phyloP scores from a whole-genome alignment of 345 rosid species.

The Limnanthes douglasii region DNA sequence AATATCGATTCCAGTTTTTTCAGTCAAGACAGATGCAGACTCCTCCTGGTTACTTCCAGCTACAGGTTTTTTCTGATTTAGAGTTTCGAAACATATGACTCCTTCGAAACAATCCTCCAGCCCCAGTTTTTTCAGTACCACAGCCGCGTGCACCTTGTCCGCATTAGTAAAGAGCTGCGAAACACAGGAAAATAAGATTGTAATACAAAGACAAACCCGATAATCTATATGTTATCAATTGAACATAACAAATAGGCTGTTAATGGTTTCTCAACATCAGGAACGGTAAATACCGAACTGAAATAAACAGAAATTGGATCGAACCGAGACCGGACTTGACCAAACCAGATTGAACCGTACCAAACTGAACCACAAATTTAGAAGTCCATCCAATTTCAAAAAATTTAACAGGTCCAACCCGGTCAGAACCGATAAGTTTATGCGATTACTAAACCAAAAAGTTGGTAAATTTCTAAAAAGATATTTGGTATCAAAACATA shows the following conservation, averaged over 20 bases:
- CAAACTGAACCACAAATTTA: too few species aligned
- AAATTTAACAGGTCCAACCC: too few species aligned
- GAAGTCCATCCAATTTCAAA: too few species aligned
- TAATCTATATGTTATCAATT: too few species aligned
- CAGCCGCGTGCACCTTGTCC: constrained; percentile 38
- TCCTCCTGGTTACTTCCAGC: too few species aligned
- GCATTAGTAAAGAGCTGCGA: constrained; percentile 71
- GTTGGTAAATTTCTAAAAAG: neutral
- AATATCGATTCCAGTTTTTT: constrained; percentile 5
- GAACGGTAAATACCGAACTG: neutral
- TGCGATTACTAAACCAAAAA: too few species aligned
- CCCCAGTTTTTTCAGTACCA: constrained; percentile 35
- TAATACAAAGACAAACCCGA: neutral
- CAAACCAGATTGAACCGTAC: too few species aligned
- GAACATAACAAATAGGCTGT: too few species aligned
- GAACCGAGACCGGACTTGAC: too few species aligned
- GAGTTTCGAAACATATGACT: constrained; percentile 65
- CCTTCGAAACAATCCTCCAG: constrained; percentile 77
- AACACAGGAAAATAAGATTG: neutral
- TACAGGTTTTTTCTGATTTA: too few species aligned
- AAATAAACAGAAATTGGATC: neutral
- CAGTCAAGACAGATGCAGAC: constrained; percentile 1
- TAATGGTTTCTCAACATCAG: too few species aligned
- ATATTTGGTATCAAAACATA: constrained; percentile 13
- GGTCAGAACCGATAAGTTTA: too few species aligned